phyloP scores from a whole-genome alignment of 2,329 filamentous ascomycete genomes.

The Arthrinium puccinioides region DNA sequence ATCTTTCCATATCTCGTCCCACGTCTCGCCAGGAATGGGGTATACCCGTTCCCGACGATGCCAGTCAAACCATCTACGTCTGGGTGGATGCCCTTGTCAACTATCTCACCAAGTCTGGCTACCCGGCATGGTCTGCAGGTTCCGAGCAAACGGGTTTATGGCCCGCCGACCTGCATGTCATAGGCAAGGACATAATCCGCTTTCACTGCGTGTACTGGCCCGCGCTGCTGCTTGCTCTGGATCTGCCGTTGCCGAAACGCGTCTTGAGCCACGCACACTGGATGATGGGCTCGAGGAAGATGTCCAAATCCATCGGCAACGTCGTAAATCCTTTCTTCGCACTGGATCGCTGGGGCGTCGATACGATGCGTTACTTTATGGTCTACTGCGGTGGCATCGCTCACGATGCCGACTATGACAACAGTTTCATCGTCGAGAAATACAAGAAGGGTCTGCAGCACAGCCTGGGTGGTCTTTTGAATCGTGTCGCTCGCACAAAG shows the following conservation, averaged over 20 bases:
- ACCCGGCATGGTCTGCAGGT: conserved; percentile 65
- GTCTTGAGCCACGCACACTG: conserved; percentile 91
- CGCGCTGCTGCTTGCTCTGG: conserved; percentile 83
- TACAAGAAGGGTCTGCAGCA: conserved; percentile 76
- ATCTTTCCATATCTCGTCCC: conserved; percentile 85
- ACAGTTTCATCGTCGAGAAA: conserved; percentile 62
- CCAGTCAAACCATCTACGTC: conserved; percentile 88
- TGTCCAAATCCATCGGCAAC: conserved; percentile 94
- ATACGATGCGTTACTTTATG: conserved; percentile 85
- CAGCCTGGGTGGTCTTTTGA: conserved; percentile 73
- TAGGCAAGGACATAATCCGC: conserved; percentile 93
- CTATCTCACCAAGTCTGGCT: conserved; percentile 83
- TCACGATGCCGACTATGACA: conserved; percentile 80
- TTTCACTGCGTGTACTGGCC: conserved; percentile 99
- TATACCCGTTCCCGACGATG: conserved; percentile 78
- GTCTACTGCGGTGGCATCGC: conserved; percentile 69
- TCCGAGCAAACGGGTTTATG: conserved; percentile 60
- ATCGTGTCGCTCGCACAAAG: conserved; percentile 61
- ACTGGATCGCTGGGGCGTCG: conserved; percentile 79
- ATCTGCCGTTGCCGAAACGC: conserved; percentile 68
- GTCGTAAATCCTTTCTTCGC: conserved; percentile 93
- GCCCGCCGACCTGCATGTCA: conserved; percentile 87
- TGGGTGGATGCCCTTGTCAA: conserved; percentile 97
- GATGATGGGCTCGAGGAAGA: conserved; percentile 87
- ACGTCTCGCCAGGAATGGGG: conserved; percentile 76